Evolutionary conservation across 108 stramenopile species (phyloP), one percentile per base, ranked within the genome.

Genomic region (Cylindrotheca closterium): DNA sequence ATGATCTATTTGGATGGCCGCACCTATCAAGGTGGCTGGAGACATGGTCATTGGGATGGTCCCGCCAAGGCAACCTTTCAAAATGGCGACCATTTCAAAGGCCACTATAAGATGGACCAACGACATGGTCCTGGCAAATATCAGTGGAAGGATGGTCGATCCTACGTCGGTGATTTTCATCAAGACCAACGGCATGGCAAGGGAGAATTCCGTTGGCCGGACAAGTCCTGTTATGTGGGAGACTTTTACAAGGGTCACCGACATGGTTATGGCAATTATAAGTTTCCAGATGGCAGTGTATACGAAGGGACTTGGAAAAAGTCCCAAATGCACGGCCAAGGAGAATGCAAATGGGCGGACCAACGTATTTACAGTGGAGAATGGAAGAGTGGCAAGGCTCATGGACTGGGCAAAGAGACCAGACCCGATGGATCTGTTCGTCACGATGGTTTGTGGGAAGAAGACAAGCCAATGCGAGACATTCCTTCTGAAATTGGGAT

Each of bases 301-400:
- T 77, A 71, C 28, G 51, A 50, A 23, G 76, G 83, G 26, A 61
- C 50, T 32, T 85, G 81, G 62, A 60, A 64, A 15, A 77, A 83
- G 37, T 79, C 79, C 58, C 55, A 70, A 62, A 58, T 73, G 19
- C 58, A 64, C 22, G 71, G 70, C 19, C 28, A 34, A 25, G 70
- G 74, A 15, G 45, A 51, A n/a, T 47, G 56, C 23, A 26, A 15
- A 1, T 73, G 53, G 24, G 30, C 28, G 19, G 37, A 66, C 30
- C 33, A 34, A 15, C 34, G 68, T 21, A 55, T 71, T 22, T 85
- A 85, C 50, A 49, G 51, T 7, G 84, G 84, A 34, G 60, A 80
- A 47, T 85, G 80, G 80, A 69, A 37, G 21, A 66, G 50, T 28
- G 70, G 74, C 1, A 45, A 30, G 23, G 52, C 58, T 31, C 70